A percentile compares a stretch with the other conserved stretches of the same genome.
Evolutionary conservation across 495 filamentous ascomycete genomes (phyloP).

Genomic region (Xylaria longipes): DNA sequence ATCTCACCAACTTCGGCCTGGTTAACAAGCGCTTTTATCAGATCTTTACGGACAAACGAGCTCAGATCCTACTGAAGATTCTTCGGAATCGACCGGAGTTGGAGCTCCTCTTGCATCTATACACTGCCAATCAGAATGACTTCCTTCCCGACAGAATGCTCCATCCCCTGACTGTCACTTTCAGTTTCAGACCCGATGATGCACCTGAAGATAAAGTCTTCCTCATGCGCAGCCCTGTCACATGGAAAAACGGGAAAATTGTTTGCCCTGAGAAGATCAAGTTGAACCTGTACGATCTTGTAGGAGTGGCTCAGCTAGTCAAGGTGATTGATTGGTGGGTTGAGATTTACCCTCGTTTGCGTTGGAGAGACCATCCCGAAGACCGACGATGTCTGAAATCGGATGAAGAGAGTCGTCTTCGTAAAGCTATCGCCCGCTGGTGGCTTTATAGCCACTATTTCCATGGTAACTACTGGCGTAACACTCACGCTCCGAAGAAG

Average conservation of each 20-base stretch:
- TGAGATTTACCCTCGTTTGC: conserved; percentile 69
- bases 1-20: conserved; percentile 32
- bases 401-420: conserved; percentile 64
- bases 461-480: conserved; percentile 35
- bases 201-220: conserved; percentile 14
- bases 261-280: conserved; percentile 23
- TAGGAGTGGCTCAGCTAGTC: conserved; percentile 29
- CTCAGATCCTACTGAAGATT: conserved; percentile 33
- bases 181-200: background rate
- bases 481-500: conserved; percentile 23
- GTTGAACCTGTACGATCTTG: conserved; percentile 18
- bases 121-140: conserved; percentile 24
- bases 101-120: conserved; percentile 26
- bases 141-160: conserved; percentile 26
- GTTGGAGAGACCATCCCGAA: conserved; percentile 66
- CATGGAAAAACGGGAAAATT: conserved; percentile 17
- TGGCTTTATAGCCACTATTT: conserved; percentile 62
- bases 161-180: conserved; percentile 26
- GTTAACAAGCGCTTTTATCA: conserved; percentile 31
- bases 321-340: conserved; percentile 50
- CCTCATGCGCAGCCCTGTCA: conserved; percentile 28
- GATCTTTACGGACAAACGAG: conserved; percentile 35
- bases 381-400: conserved; percentile 66
- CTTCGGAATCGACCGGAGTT: conserved; percentile 35
- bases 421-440: conserved; percentile 71